Percentiles rank a stretch among this genome's conserved stretches.
Evolutionary conservation across 1,284 basidiomycete species (phyloP).

Genomic region (Fomitopsis betulina): DNA sequence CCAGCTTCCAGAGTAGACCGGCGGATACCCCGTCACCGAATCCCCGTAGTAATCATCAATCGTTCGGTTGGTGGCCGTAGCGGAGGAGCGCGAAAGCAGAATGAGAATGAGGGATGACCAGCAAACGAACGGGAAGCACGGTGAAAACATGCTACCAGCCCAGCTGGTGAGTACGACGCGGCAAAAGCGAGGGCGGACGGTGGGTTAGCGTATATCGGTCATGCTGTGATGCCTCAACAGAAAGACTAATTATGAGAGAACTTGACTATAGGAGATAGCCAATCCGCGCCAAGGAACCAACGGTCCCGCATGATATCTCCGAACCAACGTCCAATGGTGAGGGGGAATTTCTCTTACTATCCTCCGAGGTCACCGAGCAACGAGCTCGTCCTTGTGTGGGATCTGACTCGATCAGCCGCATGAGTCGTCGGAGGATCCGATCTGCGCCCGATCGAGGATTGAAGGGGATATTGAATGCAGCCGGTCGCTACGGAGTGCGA

Average conservation of each 20-base stretch:
- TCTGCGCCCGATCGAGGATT: background rate
- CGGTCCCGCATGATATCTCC: background rate
- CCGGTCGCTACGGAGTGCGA: background rate
- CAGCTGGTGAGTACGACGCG: background rate
- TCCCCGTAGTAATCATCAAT: slow-evolving; percentile 5
- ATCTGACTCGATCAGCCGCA: background rate
- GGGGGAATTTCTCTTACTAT: background rate
- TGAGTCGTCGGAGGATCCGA: background rate
- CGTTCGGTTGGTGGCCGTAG: background rate
- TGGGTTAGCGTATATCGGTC: background rate
- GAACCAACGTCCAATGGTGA: background rate
- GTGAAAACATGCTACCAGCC: background rate
- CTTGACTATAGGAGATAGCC: background rate
- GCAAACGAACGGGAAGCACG: background rate
- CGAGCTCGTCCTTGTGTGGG: background rate
- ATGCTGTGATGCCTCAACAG: background rate
- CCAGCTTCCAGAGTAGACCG: background rate
- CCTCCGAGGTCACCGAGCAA: background rate
- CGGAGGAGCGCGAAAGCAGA: background rate
- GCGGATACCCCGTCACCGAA: background rate
- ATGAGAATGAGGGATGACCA: background rate
- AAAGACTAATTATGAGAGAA: background rate
- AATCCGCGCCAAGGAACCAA: background rate
- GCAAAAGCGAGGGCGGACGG: background rate
- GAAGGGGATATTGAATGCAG: background rate